phyloP scores from a whole-genome alignment of 2,329 filamentous ascomycete species.

The Penicillium sp. region DNA sequence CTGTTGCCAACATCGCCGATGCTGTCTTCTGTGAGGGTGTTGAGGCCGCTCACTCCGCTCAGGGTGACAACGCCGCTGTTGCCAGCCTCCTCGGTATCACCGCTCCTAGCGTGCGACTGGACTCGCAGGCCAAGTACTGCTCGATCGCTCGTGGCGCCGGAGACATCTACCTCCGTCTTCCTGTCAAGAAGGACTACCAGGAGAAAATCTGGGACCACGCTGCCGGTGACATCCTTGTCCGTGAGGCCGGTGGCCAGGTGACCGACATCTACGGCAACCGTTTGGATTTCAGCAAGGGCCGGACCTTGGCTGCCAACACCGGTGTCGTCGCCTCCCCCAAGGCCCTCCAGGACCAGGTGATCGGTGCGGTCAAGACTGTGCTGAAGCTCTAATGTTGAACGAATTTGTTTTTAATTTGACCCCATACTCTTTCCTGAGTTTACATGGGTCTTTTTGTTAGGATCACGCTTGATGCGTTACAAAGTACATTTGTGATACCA shows the following conservation, averaged over 20 bases:
- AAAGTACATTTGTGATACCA: constrained; percentile 38
- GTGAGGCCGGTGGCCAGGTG: constrained; percentile 88
- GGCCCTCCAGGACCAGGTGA: constrained; percentile 70
- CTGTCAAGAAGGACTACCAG: constrained; percentile 80
- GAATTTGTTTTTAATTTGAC: neutral
- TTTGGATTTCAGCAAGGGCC: constrained; percentile 80
- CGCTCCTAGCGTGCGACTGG: constrained; percentile 86
- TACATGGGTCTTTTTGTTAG: constrained; percentile 6
- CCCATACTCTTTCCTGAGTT: neutral
- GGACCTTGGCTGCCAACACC: constrained; percentile 86
- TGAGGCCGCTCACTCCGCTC: constrained; percentile 86
- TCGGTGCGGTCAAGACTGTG: constrained; percentile 79
- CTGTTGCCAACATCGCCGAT: constrained; percentile 67
- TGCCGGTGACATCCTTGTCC: constrained; percentile 87
- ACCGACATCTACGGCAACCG: constrained; percentile 83
- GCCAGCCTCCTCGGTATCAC: constrained; percentile 83
- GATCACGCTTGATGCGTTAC: constrained; percentile 32
- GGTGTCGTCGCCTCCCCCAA: constrained; percentile 86
- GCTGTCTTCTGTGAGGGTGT: constrained; percentile 97
- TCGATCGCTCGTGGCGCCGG: constrained; percentile 91
- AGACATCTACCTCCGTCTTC: constrained; percentile 89
- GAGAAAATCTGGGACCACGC: constrained; percentile 99
- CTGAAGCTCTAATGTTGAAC: constrained; percentile 49
- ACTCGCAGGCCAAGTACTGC: constrained; percentile 97
- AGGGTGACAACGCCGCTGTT: constrained; percentile 82